Evolutionary conservation across 2,329 filamentous ascomycete species (phyloP), one percentile per base, ranked within the genome.

Genomic region (Dactylellina haptotyla): DNA sequence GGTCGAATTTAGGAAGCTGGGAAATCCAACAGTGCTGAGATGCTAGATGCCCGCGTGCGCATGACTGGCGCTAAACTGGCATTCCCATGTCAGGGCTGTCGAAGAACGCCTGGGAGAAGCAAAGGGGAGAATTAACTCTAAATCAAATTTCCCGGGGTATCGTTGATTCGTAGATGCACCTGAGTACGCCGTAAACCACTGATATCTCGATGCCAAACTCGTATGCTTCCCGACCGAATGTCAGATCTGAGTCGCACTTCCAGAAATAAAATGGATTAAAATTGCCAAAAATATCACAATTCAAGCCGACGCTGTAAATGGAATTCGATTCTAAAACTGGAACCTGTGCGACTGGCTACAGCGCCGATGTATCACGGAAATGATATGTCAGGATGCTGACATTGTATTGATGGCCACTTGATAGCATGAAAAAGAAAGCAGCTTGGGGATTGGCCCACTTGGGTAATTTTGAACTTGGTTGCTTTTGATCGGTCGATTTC

Each of bases 1-100:
- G 56, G 28, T 45, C 45, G n/a, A 23, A 5, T 56, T 62, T 53
- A 61, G 62, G 69, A 73, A 73, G 61, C 39, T 73, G 18, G 20
- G 2, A 34, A 1, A 20, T 20, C 34, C 37, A 28, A 58, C 41
- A 18, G 53, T 32, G 34, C 18, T 6, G 25, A 37, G 14, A 39
- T 34, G 48, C 25, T 18, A 10, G 18, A 30, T 56, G 41, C 28
- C 51, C 50, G 30, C 53, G 50, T 51, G 53, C 46, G 50, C 41
- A 54, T 12, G 26, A 46, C 2, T n/a, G 12, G 8, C 16, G 26
- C 10, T 28, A 51, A 10, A 12, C 63, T 25, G 61, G 63, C 63
- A 59, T 45, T 37, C 43, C 54, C 64, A 37, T 56, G 63, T 9
- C 25, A 53, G 26, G n/a, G 30, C 30, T 14, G n/a, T 30, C 41